Conservation (phyloP, 129 eudicot genomes). For the Heracleum sosnowskyi region DNA sequence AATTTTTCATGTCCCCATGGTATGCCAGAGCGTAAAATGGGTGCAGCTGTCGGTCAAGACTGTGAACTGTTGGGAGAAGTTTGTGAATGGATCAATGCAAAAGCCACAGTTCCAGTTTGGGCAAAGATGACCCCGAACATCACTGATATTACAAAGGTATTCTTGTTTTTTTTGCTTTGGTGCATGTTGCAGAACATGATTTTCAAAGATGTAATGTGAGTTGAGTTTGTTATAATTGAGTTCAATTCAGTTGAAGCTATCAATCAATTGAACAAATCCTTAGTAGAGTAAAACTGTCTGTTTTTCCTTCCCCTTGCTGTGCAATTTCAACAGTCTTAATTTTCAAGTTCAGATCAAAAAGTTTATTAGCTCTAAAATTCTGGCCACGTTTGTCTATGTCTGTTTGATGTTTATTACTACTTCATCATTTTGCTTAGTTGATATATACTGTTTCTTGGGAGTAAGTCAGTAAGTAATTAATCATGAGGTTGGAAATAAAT, state of each 20-base stretch:
- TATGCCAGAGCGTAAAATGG: conserved; percentile 97
- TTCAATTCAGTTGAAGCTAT: not conserved
- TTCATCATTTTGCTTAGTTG: not conserved
- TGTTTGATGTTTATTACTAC: not conserved
- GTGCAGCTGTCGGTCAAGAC: conserved; percentile 97
- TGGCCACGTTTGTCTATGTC: not conserved
- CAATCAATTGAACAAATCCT: not conserved
- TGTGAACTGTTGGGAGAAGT: conserved; percentile 87
- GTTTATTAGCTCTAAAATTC: not conserved
- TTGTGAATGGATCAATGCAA: conserved; percentile 88
- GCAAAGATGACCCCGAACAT: conserved; percentile 99
- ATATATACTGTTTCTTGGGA: not conserved
- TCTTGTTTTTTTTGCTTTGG: not conserved
- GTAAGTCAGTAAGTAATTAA: not conserved
- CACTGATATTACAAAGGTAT: conserved; percentile 83
- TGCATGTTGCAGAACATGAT: not conserved
- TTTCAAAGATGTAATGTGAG: not conserved
- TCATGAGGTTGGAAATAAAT: not conserved
- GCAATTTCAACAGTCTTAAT: not conserved
- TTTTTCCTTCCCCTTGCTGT: not conserved
- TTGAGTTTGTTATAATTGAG: not conserved
- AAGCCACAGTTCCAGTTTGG: conserved; percentile 97
- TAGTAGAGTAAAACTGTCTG: not conserved
- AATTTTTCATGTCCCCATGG: conserved; percentile 98
- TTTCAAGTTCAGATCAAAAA: not conserved